Conservation (phyloP, 179 eudicot species). For the Spinacia oleracea region DNA sequence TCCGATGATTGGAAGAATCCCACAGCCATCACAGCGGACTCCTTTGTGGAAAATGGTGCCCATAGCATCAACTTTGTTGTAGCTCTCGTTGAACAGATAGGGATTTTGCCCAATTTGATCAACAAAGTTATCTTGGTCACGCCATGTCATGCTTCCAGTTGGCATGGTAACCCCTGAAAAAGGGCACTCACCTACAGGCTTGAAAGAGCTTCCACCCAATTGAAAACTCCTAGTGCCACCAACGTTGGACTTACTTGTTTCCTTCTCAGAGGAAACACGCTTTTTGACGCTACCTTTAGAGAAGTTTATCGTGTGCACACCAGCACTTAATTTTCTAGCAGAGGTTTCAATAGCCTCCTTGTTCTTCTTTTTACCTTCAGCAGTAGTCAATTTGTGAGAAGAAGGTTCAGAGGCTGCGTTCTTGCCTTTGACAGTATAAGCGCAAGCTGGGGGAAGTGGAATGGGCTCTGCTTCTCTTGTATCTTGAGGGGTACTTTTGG, state of each 20-base stretch:
- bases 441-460: background rate
- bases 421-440: constrained; percentile 8
- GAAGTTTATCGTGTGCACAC: background rate
- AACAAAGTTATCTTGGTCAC: background rate
- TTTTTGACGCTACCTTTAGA: background rate
- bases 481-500: constrained; percentile 16
- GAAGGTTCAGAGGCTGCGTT: constrained; percentile 5
- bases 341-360: constrained; percentile 17
- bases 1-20: constrained; percentile 70
- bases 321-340: constrained; percentile 10
- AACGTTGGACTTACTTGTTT: background rate
- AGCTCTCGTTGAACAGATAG: constrained; percentile 12
- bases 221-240: constrained; percentile 7
- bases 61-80: constrained; percentile 3
- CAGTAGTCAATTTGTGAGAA: constrained; percentile 4
- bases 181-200: constrained; percentile 36
- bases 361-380: constrained; percentile 13
- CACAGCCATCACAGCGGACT: constrained; percentile 84
- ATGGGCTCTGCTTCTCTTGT: constrained; percentile 17
- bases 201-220: constrained; percentile 8
- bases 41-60: constrained; percentile 54
- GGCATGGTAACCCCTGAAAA: constrained; percentile 19
- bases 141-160: background rate
- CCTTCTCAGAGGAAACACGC: constrained; percentile 13
- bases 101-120: background rate